Percentiles rank a stretch among this genome's conserved stretches.
phyloP scores from a whole-genome alignment of 2,329 filamentous ascomycete species.

The Pestalotiopsis sp. region DNA sequence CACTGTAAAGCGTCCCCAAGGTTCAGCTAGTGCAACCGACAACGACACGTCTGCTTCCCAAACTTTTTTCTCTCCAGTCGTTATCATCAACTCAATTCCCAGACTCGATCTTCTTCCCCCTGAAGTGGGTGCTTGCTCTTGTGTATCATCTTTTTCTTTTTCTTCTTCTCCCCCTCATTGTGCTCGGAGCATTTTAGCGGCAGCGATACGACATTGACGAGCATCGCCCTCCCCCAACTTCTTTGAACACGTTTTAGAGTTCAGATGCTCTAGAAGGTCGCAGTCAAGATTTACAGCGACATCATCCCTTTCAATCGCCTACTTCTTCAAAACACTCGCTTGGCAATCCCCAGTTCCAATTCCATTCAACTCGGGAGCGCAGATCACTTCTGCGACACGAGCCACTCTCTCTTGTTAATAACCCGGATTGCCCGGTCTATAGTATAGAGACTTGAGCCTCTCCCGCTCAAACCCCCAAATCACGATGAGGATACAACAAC shows the following conservation, averaged over 20 bases:
- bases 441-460: not conserved
- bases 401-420: not conserved
- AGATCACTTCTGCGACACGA: not conserved
- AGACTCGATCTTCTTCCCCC: not conserved
- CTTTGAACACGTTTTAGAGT: not conserved
- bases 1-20: not conserved
- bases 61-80: not conserved
- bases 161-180: not conserved
- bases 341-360: not conserved
- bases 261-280: not conserved
- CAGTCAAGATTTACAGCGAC: not conserved
- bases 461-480: constrained; percentile 1
- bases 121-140: not conserved
- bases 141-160: not conserved
- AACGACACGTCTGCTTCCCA: constrained; percentile 5
- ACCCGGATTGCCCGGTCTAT: not conserved
- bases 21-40: not conserved
- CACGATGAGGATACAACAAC: constrained; percentile 29
- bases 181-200: not conserved
- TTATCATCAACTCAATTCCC: not conserved
- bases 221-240: too few relatives aligned
- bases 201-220: not conserved
- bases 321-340: not conserved
- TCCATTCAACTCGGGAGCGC: not conserved
- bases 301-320: not conserved